phyloP scores from a whole-genome alignment of 805 yeast species.

The Wickerhamiella spandovensis region DNA sequence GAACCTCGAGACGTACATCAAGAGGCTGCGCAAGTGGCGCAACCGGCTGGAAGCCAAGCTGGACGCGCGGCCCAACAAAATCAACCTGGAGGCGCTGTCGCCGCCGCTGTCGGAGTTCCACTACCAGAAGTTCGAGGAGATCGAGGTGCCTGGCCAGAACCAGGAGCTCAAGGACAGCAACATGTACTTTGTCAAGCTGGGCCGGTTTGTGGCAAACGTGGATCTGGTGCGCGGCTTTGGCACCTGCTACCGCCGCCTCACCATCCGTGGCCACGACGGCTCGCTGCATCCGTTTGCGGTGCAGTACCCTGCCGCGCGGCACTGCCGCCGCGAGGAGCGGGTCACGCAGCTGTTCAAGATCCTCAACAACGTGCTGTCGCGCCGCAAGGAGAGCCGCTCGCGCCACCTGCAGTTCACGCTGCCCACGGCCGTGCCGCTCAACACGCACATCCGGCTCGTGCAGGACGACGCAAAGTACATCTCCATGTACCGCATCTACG shows the following conservation, averaged over 20 bases:
- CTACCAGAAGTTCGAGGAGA: constrained; percentile 94
- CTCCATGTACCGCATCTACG: constrained; percentile 74
- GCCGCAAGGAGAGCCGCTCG: constrained; percentile 77
- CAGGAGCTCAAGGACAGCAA: constrained; percentile 77
- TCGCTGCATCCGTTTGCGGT: constrained; percentile 84
- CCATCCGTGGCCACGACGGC: constrained; percentile 90
- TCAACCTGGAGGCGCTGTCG: constrained; percentile 77
- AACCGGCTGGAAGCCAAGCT: constrained; percentile 82
- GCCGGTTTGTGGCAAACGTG: constrained; percentile 77
- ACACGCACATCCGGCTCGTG: constrained; percentile 86
- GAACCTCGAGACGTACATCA: constrained; percentile 73
- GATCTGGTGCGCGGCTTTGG: constrained; percentile 83
- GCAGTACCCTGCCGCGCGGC: constrained; percentile 96
- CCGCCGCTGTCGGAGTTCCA: constrained; percentile 96
- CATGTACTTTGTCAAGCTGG: constrained; percentile 84
- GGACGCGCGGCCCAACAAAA: constrained; percentile 68
- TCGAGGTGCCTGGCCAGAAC: constrained; percentile 96
- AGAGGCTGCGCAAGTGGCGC: constrained; percentile 80
- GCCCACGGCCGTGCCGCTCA: constrained; percentile 85
- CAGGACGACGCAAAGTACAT: constrained; percentile 67
- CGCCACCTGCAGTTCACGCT: constrained; percentile 74
- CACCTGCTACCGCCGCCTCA: constrained; percentile 77
- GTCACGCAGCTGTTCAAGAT: constrained; percentile 84
- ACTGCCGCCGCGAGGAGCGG: constrained; percentile 91
- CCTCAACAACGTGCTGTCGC: constrained; percentile 64